These are phyloP conservation scores for Nigrograna mackinnonii DNA, from an alignment of 2,329 filamentous ascomycete species.

Conservation along the genomic window DNA sequence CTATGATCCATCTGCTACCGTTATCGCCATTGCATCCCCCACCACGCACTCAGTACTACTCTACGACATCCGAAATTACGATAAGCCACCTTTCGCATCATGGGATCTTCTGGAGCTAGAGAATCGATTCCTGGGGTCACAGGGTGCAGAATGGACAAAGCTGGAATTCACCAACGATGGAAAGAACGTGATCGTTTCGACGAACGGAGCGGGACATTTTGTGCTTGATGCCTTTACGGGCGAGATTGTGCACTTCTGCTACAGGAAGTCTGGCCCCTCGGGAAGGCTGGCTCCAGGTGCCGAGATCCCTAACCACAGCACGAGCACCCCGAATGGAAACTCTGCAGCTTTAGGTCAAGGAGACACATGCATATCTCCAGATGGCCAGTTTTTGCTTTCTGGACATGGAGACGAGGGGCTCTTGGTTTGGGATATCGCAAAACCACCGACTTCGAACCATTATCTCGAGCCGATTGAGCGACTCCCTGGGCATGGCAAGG, in stretches of 20 bases:
- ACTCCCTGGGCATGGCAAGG: slow-evolving; percentile 64
- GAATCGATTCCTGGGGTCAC: slow-evolving; percentile 44
- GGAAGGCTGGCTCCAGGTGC: slow-evolving; percentile 50
- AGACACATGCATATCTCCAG: slow-evolving; percentile 86
- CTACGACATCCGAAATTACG: slow-evolving; percentile 92
- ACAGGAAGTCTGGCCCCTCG: slow-evolving; percentile 47
- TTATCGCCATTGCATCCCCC: slow-evolving; percentile 88
- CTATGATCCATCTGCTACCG: slow-evolving; percentile 88
- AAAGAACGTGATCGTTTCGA: slow-evolving; percentile 81
- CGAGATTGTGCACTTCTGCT: slow-evolving; percentile 72
- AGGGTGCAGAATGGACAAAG: slow-evolving; percentile 76
- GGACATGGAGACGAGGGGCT: slow-evolving; percentile 74
- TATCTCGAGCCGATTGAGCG: slow-evolving; percentile 66
- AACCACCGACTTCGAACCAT: slow-evolving; percentile 56
- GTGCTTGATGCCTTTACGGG: slow-evolving; percentile 93
- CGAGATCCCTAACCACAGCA: slow-evolving; percentile 54
- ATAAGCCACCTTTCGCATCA: slow-evolving; percentile 84
- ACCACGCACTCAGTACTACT: slow-evolving; percentile 78
- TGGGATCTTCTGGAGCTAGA: slow-evolving; percentile 79
- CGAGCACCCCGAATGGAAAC: slow-evolving; percentile 49
- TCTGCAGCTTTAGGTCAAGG: slow-evolving; percentile 56
- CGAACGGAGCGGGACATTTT: slow-evolving; percentile 83
- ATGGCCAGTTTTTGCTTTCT: slow-evolving; percentile 85
- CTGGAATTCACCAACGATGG: slow-evolving; percentile 97
- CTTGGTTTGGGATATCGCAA: slow-evolving; percentile 80